Base-by-base conservation (phyloP, 192 early-diverging fungal genomes). In the Linnemannia exigua region DNA sequence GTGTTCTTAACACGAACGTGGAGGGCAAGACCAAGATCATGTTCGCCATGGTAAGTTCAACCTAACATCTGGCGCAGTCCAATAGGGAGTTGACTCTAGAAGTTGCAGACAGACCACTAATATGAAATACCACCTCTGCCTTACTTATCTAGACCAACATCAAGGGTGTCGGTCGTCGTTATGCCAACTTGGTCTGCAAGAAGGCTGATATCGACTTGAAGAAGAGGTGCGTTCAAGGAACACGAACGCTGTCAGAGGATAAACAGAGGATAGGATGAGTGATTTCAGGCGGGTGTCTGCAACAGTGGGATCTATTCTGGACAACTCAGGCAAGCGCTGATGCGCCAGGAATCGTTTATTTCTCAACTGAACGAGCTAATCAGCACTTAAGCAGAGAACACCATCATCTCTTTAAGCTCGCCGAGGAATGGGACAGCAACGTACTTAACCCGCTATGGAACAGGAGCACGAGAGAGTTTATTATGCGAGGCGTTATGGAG, bases 1-100 rank as follows among this genome's bases (percentile, higher is more conserved):
- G n/a, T n/a, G n/a, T n/a, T n/a, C n/a, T n/a, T n/a, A 99, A 99
- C 95, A 99, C 98, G 88, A 99, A 99, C 94, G 95, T 99, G 89
- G 95, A 98, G 89, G 98, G 98, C 76, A 95, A 95, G 90, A 92
- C 91, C 86, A 99, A 98, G 92, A 93, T 97, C 88, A 95, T 96
- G 94, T 98, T 95, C 92, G 97, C 98, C 81, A 90, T 99, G 84
- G 84, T 86, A 77, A 77, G 76, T 19, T 68, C 28, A 70, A 73
- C 54, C 71, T 33, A 74, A 58, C 76, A 84, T 79, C 76, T 58
- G 58, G 58, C 58, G 58, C 28, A 63, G 58, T 28, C 28, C 19
- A 36, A 6, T 71, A 17, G 15, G n/a, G 8, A 0, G 25, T 36
- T n/a, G 22, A 20, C 11, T 15, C 36, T 44, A 11, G 48, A 28